Evolutionary conservation across 441 rosid genomes (phyloP), one percentile per base, ranked within the genome.

Genomic region (Euphorbia schlechtendalii): DNA sequence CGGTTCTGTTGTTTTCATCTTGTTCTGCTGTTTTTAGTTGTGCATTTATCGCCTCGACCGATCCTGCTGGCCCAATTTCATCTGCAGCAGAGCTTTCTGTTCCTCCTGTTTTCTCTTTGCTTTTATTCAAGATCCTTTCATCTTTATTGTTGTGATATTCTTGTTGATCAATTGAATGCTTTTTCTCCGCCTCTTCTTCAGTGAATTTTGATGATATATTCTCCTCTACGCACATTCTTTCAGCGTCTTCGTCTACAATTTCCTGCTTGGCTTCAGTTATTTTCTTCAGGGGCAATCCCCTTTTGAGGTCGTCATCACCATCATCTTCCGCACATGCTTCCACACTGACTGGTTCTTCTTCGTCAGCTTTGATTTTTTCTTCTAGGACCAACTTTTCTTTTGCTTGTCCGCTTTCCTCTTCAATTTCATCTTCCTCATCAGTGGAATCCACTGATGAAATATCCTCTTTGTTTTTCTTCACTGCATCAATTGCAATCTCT

Each of bases 1-100:
- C 46, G 3, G 9, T 36, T 41, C 27, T 56, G 27, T 17, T 40
- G 40, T 41, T 27, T 51, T 14, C 15, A 4, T 25, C 68, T 57
- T 60, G 61, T 18, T 57, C 68, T 52, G 43, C 15, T 18, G 27
- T 43, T 59, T 64, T 71, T 63, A 30, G 62, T 64, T 56, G 61
- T 52, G 14, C 25, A 69, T 27, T 57, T 38, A 60, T 67, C 22
- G 69, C 40, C 24, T 78, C 74, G 1, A 73, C 59, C 32, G 70
- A 57, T 69, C 74, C 84, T 1, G 59, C 75, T 1, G 87, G 76
- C 85, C 84, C 74, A 51, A 76, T 63, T 63, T 76, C 75, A 36
- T 74, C 77, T 2, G 41, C 38, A 13, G 66, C 67, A 41, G 72
- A 74, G n/a, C n/a, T n/a, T n/a, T n/a, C n/a, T n/a, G n/a, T n/a